These are phyloP conservation scores for Lactuca sativa DNA, from an alignment of 129 eudicot genomes.

Conservation along the genomic window DNA sequence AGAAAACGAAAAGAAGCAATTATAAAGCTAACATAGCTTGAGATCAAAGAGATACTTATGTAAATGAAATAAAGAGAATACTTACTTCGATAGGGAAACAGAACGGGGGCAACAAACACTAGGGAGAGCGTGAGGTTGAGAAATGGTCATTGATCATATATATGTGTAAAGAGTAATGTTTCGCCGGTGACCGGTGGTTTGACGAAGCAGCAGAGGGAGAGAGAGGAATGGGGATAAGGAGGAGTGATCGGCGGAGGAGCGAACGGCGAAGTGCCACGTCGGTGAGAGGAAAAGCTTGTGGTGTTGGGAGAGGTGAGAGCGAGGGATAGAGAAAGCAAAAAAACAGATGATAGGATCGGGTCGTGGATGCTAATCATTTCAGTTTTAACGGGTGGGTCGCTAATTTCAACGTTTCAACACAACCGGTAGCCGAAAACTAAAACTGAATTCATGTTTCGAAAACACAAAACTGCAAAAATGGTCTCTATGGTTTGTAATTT, in stretches of 20 bases:
- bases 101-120: constrained; percentile 29
- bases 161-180: not conserved
- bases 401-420: not conserved
- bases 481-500: too few species aligned
- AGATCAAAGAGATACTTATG: not conserved
- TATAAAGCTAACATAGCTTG: constrained; percentile 1
- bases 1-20: not conserved
- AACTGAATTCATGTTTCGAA: not conserved
- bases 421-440: not conserved
- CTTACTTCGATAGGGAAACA: constrained; percentile 26
- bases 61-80: not conserved
- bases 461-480: too few species aligned
- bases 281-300: constrained; percentile 38
- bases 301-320: constrained; percentile 23
- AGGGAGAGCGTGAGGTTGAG: constrained; percentile 47
- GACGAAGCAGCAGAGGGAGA: not conserved
- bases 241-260: constrained; percentile 25
- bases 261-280: constrained; percentile 37
- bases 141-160: constrained; percentile 29
- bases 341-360: constrained; percentile 17
- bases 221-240: constrained; percentile 3
- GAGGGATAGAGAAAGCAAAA: constrained; percentile 13
- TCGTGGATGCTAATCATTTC: constrained; percentile 1
- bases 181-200: constrained; percentile 16
- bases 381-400: constrained; percentile 8